These are phyloP conservation scores for Trypanosomatidae sp. DNA, from an alignment of 208 protist genomes.

Conservation along the genomic window DNA sequence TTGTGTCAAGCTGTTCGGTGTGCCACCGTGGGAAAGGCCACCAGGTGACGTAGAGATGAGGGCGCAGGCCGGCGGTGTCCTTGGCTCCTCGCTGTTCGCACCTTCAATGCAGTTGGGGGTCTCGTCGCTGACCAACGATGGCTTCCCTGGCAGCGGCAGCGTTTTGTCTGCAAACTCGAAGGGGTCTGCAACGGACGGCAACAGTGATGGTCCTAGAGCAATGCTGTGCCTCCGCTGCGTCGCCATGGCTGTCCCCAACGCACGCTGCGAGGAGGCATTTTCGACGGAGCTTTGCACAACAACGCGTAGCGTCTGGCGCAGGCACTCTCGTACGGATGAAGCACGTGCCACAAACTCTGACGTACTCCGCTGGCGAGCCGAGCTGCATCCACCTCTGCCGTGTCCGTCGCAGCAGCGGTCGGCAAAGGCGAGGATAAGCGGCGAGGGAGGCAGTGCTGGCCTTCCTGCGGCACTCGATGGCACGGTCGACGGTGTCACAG, in stretches of 20 bases:
- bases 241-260: neutral
- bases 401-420: slow-evolving; percentile 31
- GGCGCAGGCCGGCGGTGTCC: neutral
- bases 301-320: slow-evolving; percentile 29
- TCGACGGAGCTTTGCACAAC: slow-evolving; percentile 8
- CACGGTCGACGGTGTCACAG: neutral
- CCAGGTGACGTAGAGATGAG: neutral
- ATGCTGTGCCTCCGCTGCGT: neutral
- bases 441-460: neutral
- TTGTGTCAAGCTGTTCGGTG: neutral
- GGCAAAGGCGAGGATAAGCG: slow-evolving; percentile 55
- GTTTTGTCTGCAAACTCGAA: neutral
- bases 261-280: neutral
- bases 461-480: neutral
- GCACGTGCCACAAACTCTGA: neutral
- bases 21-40: neutral
- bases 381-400: neutral
- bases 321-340: slow-evolving; percentile 29
- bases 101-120: neutral
- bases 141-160: neutral
- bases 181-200: neutral
- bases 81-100: neutral
- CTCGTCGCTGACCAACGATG: neutral
- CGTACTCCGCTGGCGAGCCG: neutral
- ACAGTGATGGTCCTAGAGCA: neutral